phyloP scores from a whole-genome alignment of 805 yeast genomes.

The Zygoascus tannicola region DNA sequence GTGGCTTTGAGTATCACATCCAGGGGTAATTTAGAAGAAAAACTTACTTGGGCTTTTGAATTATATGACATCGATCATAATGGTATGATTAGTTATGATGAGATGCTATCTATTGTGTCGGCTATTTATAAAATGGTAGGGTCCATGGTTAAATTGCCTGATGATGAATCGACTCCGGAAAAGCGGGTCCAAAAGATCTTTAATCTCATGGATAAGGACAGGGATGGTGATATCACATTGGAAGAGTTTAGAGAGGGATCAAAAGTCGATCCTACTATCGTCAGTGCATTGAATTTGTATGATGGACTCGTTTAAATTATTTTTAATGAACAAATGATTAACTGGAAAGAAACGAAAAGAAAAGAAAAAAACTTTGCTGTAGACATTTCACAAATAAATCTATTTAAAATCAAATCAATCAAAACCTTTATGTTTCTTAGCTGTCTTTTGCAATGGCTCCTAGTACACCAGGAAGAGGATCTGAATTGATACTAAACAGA shows the following conservation, averaged over 20 bases:
- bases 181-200: slow-evolving; percentile 76
- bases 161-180: slow-evolving; percentile 89
- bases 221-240: slow-evolving; percentile 58
- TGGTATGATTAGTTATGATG: slow-evolving; percentile 67
- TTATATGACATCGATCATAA: slow-evolving; percentile 76
- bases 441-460: slow-evolving; percentile 39
- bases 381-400: slow-evolving; percentile 2
- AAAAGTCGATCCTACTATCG: slow-evolving; percentile 66
- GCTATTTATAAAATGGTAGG: slow-evolving; percentile 95
- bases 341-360: background rate
- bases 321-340: background rate
- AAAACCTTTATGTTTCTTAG: too few relatives aligned
- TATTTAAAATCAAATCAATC: background rate
- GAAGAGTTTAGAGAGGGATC: slow-evolving; percentile 80
- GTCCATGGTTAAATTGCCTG: slow-evolving; percentile 78
- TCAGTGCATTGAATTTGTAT: slow-evolving; percentile 67
- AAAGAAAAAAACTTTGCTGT: background rate
- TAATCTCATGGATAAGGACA: slow-evolving; percentile 58
- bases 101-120: slow-evolving; percentile 67
- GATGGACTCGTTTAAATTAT: slow-evolving; percentile 65
- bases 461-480: slow-evolving; percentile 60
- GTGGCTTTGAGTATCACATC: slow-evolving; percentile 79
- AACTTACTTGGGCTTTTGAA: slow-evolving; percentile 81
- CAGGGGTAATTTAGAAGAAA: slow-evolving; percentile 77
- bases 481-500: slow-evolving; percentile 44